Evolutionary conservation across 2,329 filamentous ascomycete species (phyloP).

Genomic region (Pseudopyrenochaeta lycopersici): DNA sequence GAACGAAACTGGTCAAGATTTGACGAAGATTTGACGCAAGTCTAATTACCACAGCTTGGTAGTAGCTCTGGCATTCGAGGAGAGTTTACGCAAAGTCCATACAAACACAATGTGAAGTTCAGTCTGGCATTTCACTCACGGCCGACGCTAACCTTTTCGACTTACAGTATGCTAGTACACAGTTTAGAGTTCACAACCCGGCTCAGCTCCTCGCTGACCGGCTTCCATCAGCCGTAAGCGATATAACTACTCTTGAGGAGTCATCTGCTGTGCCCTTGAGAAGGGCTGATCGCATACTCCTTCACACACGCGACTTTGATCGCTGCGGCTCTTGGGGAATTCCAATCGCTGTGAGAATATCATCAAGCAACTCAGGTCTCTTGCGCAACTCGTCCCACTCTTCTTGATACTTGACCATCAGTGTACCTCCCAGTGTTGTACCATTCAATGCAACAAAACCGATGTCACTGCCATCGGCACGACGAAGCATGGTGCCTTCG

Average conservation of each 20-base stretch:
- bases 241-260: background rate
- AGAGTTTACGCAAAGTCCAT: too few relatives aligned
- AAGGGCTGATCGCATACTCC: background rate
- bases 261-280: background rate
- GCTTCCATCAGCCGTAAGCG: background rate
- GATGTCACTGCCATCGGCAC: constrained; percentile 50
- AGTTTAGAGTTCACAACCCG: too few relatives aligned
- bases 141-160: too few relatives aligned
- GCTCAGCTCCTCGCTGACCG: too few relatives aligned
- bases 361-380: constrained; percentile 53
- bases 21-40: too few relatives aligned
- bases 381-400: constrained; percentile 61
- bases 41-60: too few relatives aligned
- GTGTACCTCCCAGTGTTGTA: constrained; percentile 64
- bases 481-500: constrained; percentile 54
- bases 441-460: constrained; percentile 63
- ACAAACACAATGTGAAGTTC: too few relatives aligned
- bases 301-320: constrained; percentile 13
- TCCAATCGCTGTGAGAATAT: constrained; percentile 52
- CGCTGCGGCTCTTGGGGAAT: constrained; percentile 32
- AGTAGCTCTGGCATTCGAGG: too few relatives aligned
- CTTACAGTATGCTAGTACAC: too few relatives aligned
- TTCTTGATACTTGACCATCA: constrained; percentile 66
- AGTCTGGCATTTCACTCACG: too few relatives aligned
- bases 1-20: too few relatives aligned